Percentiles rank a stretch among this genome's conserved stretches.
Evolutionary conservation across 108 stramenopile genomes (phyloP).

Genomic region (Cyclotella baltica): DNA sequence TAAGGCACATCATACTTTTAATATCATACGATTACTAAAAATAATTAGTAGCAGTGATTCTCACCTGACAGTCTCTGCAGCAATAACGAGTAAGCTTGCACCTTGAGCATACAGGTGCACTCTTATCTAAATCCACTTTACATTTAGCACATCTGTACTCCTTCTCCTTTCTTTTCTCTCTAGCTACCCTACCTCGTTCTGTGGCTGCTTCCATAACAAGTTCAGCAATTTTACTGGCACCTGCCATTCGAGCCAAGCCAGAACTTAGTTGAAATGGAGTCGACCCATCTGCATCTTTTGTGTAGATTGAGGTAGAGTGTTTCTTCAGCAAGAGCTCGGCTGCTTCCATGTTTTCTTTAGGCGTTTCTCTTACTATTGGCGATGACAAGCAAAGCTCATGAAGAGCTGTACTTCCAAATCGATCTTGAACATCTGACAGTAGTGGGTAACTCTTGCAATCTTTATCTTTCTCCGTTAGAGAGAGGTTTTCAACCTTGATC

Average conservation of each 20-base stretch:
- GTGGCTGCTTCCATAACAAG: constrained; percentile 11
- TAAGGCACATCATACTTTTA: constrained; percentile 24
- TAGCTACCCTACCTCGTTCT: constrained; percentile 19
- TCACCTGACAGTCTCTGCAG: neutral
- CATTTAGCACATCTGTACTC: constrained; percentile 31
- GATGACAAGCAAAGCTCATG: constrained; percentile 40
- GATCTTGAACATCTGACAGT: constrained; percentile 38
- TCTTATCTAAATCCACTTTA: constrained; percentile 28
- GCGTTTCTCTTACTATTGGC: neutral
- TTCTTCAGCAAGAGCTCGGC: constrained; percentile 48
- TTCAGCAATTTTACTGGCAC: constrained; percentile 4
- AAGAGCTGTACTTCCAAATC: constrained; percentile 31
- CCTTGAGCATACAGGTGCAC: constrained; percentile 28
- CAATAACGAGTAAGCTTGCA: constrained; percentile 15
- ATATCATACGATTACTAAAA: constrained; percentile 16
- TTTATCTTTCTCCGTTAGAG: neutral
- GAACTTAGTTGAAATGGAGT: constrained; percentile 17
- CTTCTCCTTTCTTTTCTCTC: constrained; percentile 1
- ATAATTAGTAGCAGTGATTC: constrained; percentile 22
- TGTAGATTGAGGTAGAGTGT: constrained; percentile 7
- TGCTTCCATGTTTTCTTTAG: constrained; percentile 40
- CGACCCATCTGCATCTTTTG: constrained; percentile 20
- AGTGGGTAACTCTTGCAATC: constrained; percentile 14
- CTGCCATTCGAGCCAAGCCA: neutral
- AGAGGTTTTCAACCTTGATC: constrained; percentile 39